Evolutionary conservation across 2,329 filamentous ascomycete genomes (phyloP), one percentile per base, ranked within the genome.

Genomic region (Ophiosphaerella herpotricha): DNA sequence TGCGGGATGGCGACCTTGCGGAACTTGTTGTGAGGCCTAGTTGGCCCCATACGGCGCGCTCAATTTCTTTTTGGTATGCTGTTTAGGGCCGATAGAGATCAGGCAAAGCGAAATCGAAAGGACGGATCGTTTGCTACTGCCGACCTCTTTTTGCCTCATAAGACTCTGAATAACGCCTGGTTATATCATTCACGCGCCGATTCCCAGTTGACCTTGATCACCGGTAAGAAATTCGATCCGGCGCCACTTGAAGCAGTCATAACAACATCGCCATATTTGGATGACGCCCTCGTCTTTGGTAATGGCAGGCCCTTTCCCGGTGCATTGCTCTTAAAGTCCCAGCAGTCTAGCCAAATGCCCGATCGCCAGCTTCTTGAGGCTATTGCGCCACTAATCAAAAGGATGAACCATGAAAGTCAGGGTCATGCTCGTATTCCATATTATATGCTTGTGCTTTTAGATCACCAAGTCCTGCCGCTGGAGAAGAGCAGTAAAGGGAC

Each of bases 201-300:
- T 57, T 79, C 82, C 3, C 84, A 84, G 44, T 77, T 88, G 32
- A 82, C 82, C 0, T 75, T 89, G 4, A 73, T 82, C 8, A 88
- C 85, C 6, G 85, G 86, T 2, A 87, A 88, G 73, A 89, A 88
- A 57, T 87, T 88, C 52, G 84, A 88, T 57, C 85, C 85, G 1
- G 79, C 81, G 1, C 81, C 82, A 0, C 65, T 88, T 3, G 86
- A 89, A 64, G 80, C 77, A 2, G 76, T 75, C 0, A 77, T 88
- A 4, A 67, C 77, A 1, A 73, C 77, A 1, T 78, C 77, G 0
- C 56, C 67, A 1, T 24, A 79, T 1, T 57, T 87, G 0, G 64
- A 73, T 2, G 84, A 87, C 48, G 80, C 80, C 0, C 68, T 88
- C 18, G 77, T 88, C 8, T 87, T 88, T 59, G 86, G 86, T 0